These are phyloP conservation scores for Meira nashicola DNA, from an alignment of 1,284 basidiomycete species.

Conservation along the genomic window DNA sequence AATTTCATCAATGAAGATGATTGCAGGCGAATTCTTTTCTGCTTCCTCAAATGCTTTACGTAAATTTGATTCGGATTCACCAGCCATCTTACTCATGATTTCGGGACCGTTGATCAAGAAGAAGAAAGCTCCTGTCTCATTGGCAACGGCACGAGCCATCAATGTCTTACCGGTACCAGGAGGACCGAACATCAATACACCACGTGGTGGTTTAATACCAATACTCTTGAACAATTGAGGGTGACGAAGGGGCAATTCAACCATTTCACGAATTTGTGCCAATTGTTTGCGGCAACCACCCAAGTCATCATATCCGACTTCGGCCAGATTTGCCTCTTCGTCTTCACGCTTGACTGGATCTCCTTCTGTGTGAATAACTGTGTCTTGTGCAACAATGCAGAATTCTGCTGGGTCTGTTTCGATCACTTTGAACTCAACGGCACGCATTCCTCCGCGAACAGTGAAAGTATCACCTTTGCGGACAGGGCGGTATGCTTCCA, in stretches of 20 bases:
- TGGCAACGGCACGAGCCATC: slow-evolving; percentile 99
- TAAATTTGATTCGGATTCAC: slow-evolving; percentile 93
- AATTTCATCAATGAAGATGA: slow-evolving; percentile 99
- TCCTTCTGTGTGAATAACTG: slow-evolving; percentile 94
- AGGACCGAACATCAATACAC: slow-evolving; percentile 53
- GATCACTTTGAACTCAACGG: slow-evolving; percentile 96
- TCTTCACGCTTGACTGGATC: slow-evolving; percentile 98
- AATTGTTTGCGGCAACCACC: slow-evolving; percentile 99
- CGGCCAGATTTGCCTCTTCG: slow-evolving; percentile 91
- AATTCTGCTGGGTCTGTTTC: slow-evolving; percentile 86
- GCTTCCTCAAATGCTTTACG: slow-evolving; percentile 98
- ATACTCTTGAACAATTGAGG: slow-evolving; percentile 99
- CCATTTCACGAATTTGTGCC: slow-evolving; percentile 98
- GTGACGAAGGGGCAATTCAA: slow-evolving; percentile 93
- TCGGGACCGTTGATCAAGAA: slow-evolving; percentile 99
- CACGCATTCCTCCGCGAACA: slow-evolving; percentile 71
- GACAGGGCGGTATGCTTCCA: slow-evolving; percentile 94
- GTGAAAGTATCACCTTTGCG: slow-evolving; percentile 98
- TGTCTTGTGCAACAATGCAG: slow-evolving; percentile 95
- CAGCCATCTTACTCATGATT: slow-evolving; percentile 99
- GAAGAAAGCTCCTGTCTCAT: slow-evolving; percentile 99
- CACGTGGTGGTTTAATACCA: slow-evolving; percentile 96
- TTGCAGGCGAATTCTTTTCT: slow-evolving; percentile 98
- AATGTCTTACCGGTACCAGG: slow-evolving; percentile 53
- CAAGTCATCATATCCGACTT: slow-evolving; percentile 98